Evolutionary conservation across 495 filamentous ascomycete genomes (phyloP).

Genomic region (Filosporella fistucella): DNA sequence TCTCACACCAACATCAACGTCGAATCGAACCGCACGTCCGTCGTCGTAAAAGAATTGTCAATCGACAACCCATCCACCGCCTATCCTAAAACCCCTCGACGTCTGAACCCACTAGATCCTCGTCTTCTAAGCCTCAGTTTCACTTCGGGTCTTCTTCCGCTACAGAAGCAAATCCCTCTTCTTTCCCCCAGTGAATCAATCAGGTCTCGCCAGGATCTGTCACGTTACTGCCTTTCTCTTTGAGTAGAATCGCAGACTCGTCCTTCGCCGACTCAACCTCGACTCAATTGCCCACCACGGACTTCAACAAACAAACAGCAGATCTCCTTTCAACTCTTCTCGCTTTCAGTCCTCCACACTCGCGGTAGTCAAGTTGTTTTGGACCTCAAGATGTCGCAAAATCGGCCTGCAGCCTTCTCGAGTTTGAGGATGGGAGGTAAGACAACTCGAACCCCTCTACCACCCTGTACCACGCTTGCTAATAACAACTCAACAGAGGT

Average conservation of each 20-base stretch:
- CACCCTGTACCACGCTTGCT: constrained; percentile 3
- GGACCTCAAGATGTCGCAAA: constrained; percentile 58
- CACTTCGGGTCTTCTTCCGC: constrained; percentile 8
- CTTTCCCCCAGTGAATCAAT: constrained; percentile 7
- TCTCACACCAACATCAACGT: constrained; percentile 2
- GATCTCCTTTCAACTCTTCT: constrained; percentile 37
- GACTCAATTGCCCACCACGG: constrained; percentile 47
- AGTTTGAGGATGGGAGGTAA: constrained; percentile 81
- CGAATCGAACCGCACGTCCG: neutral
- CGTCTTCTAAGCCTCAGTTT: constrained; percentile 11
- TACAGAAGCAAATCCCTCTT: constrained; percentile 14
- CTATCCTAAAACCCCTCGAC: constrained; percentile 11
- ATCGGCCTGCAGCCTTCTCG: constrained; percentile 69
- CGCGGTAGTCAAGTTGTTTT: constrained; percentile 23
- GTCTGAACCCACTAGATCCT: neutral
- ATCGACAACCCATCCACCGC: constrained; percentile 1
- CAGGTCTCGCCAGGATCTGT: constrained; percentile 13
- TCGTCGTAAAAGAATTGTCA: constrained; percentile 1
- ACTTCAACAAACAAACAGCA: constrained; percentile 33
- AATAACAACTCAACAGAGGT: constrained; percentile 62
- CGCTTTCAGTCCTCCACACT: constrained; percentile 41
- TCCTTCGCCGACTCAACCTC: constrained; percentile 13
- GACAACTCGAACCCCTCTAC: constrained; percentile 24
- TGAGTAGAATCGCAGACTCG: neutral
- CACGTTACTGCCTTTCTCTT: constrained; percentile 18